phyloP scores from a whole-genome alignment of 1,284 basidiomycete genomes.

The Serendipita sp. region DNA sequence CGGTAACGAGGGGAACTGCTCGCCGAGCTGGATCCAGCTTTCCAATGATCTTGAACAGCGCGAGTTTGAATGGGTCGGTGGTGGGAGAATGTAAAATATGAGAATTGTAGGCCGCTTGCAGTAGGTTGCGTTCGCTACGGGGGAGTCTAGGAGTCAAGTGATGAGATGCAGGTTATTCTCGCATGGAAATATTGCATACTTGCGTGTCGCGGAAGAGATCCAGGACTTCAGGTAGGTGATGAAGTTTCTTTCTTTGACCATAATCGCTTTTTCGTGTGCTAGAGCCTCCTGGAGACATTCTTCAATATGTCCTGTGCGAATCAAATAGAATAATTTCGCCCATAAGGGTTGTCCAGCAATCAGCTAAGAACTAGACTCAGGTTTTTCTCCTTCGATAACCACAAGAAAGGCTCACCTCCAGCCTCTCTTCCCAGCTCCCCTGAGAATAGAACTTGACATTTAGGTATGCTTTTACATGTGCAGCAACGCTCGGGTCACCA shows the following conservation, averaged over 20 bases:
- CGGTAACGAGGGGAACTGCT: conserved; percentile 72
- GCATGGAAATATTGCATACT: conserved; percentile 29
- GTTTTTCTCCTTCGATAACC: neutral
- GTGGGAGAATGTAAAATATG: conserved; percentile 79
- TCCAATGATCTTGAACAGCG: conserved; percentile 90
- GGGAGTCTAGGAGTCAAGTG: conserved; percentile 38
- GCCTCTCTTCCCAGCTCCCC: conserved; percentile 71
- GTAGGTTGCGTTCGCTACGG: conserved; percentile 68
- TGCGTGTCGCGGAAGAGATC: conserved; percentile 69
- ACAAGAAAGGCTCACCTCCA: conserved; percentile 45
- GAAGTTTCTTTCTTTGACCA: conserved; percentile 74
- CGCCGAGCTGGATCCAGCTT: conserved; percentile 76
- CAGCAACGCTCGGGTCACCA: conserved; percentile 79
- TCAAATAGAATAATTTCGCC: conserved; percentile 84
- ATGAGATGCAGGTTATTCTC: conserved; percentile 8
- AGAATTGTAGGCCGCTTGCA: conserved; percentile 81
- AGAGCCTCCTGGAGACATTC: conserved; percentile 73
- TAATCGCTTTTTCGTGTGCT: conserved; percentile 59
- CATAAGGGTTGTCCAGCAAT: conserved; percentile 79
- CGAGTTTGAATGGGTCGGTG: conserved; percentile 89
- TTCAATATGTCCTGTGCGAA: conserved; percentile 69
- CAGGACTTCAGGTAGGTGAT: conserved; percentile 74
- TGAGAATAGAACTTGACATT: conserved; percentile 66
- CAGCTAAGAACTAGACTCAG: conserved; percentile 30
- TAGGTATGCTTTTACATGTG: conserved; percentile 80